A percentile compares a stretch with the other conserved stretches of the same genome.
These are phyloP conservation scores for Strigomonas galati DNA, from an alignment of 208 protist genomes.

Conservation along the genomic window DNA sequence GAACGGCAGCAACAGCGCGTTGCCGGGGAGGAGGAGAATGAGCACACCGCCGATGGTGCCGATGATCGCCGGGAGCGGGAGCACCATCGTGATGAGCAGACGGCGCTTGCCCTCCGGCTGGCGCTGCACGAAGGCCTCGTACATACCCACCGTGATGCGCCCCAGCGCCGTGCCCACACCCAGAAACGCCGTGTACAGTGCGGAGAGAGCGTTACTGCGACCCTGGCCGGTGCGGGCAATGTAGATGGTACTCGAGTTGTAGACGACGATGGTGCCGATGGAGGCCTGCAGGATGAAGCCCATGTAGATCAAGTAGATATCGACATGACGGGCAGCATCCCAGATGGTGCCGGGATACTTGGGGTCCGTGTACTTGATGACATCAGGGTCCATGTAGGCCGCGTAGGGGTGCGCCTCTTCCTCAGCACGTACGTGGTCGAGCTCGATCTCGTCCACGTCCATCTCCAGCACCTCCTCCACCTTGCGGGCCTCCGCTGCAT, in stretches of 20 bases:
- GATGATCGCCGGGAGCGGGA: constrained; percentile 45
- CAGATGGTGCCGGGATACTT: constrained; percentile 48
- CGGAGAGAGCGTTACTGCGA: constrained; percentile 32
- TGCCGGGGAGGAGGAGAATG: constrained; percentile 54
- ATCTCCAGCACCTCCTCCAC: neutral
- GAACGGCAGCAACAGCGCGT: constrained; percentile 58
- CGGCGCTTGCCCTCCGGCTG: constrained; percentile 41
- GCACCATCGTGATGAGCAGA: constrained; percentile 42
- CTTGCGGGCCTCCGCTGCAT: neutral
- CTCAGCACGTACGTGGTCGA: neutral
- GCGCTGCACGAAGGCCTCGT: constrained; percentile 64
- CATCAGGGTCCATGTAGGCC: neutral
- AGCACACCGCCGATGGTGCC: constrained; percentile 50
- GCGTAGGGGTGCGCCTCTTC: neutral
- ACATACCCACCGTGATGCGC: constrained; percentile 53
- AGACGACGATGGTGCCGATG: constrained; percentile 54
- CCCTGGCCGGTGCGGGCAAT: constrained; percentile 44
- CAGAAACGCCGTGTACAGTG: constrained; percentile 65
- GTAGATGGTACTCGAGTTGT: constrained; percentile 68
- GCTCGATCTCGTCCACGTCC: neutral
- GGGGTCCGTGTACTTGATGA: constrained; percentile 38
- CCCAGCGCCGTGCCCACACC: constrained; percentile 56
- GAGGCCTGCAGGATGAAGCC: constrained; percentile 49
- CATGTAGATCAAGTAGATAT: constrained; percentile 56
- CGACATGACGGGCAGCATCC: constrained; percentile 24